Base-by-base conservation (phyloP, 331 rosid genomes). In the Acacia concinna region DNA sequence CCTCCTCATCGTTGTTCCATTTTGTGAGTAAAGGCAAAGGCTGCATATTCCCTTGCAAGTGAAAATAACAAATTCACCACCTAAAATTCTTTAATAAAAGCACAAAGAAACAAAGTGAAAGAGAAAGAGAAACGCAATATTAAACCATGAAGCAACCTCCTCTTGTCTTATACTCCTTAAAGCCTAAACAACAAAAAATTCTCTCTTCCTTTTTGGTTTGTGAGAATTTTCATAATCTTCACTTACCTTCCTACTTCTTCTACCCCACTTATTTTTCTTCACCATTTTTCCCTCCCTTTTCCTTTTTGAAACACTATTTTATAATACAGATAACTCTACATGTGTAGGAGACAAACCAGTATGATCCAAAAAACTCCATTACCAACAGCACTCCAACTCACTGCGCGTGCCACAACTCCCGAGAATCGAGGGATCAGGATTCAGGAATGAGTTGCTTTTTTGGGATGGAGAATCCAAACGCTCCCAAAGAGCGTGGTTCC, bases 21-120 rank as follows among this genome's bases (percentile, higher is more conserved):
- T 52, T 3, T 6, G 38, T 7, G 59, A 31, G 46, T n/a, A 57
- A 74, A 67, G 69, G 71, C 73, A 21, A 68, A 80, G 74, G 78
- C 62, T 60, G 83, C 70, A 83, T 77, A 74, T 77, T 74, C 77
- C 47, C 47, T 52, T 46, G 10, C 73, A 7, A 81, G 5, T 79
- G 71, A n/a, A 31, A 31, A 82, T 71, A 75, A 82, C 28, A 65
- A 20, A 77, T 14, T 37, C 76, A 67, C 54, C 31, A 37, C 34
- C 65, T 86, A 89, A 82, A 70, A n/a, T 44, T 35, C 38, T 43
- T 43, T 43, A 4, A 1, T 1, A 8, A 1, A 86, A 86, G 93
- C 56, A 41, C 14, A 78, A 78, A 73, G 41, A 73, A 86, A 49
- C 68, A 85, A 86, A 79, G 79, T 28, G 54, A 77, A 76, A 54